These are phyloP conservation scores for Rhododendron ferrugineum DNA, from an alignment of 148 eudicot species.

Conservation along the genomic window DNA sequence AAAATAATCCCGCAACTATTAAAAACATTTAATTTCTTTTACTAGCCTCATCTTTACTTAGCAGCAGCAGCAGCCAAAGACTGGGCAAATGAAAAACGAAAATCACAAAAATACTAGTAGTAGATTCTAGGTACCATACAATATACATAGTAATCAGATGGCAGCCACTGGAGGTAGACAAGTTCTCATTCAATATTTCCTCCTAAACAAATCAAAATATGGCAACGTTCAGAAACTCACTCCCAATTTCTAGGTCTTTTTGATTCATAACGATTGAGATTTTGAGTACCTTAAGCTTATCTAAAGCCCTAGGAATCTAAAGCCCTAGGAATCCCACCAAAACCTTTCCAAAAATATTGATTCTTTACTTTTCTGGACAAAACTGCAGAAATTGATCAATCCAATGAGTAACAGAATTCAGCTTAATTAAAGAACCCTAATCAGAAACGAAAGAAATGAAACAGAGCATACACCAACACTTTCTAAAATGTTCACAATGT, in stretches of 20 bases:
- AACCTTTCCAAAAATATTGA: constrained; percentile 82
- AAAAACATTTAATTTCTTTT: background rate
- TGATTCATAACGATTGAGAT: background rate
- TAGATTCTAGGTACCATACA: background rate
- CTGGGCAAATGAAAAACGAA: background rate
- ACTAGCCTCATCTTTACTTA: background rate
- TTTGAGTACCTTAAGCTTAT: constrained; percentile 46
- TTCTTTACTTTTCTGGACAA: constrained; percentile 61
- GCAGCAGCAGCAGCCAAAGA: background rate
- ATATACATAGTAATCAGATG: constrained; percentile 26
- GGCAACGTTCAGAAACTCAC: background rate
- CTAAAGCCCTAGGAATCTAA: constrained; percentile 64
- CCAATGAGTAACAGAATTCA: background rate
- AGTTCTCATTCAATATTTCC: constrained; percentile 42
- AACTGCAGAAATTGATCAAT: constrained; percentile 28
- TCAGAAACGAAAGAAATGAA: background rate
- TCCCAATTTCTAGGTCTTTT: background rate
- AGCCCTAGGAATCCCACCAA: constrained; percentile 58
- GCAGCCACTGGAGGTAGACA: constrained; percentile 21
- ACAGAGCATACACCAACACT: constrained; percentile 63
- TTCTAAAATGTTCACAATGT: constrained; percentile 80
- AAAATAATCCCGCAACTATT: background rate
- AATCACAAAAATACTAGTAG: background rate
- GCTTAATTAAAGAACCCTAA: background rate
- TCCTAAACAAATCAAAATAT: constrained; percentile 15